Evolutionary conservation across 352 stramenopile species (phyloP).

Genomic region (Phytophthora melonis): DNA sequence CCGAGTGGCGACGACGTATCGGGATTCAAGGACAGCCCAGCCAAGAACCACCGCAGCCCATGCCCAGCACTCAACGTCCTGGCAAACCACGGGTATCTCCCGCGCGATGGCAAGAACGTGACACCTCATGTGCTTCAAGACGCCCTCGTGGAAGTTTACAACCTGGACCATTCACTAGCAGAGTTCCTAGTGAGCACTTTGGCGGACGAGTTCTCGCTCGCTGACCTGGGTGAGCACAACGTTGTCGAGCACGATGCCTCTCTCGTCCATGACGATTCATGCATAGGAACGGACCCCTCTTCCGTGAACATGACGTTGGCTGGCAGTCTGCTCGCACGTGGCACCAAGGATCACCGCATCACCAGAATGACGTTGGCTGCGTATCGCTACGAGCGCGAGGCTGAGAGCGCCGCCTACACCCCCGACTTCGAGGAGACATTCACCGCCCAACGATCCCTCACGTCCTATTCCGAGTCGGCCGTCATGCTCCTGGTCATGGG

Average conservation of each 20-base stretch:
- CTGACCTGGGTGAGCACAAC: conserved; percentile 63
- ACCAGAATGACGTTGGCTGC: conserved; percentile 50
- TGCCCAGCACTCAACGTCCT: conserved; percentile 71
- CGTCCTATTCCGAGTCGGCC: conserved; percentile 59
- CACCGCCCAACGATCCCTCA: conserved; percentile 37
- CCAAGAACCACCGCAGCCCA: conserved; percentile 54
- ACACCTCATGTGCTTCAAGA: conserved; percentile 44
- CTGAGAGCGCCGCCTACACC: conserved; percentile 46
- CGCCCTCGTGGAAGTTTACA: conserved; percentile 51
- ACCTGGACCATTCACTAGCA: conserved; percentile 45
- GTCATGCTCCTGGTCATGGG: conserved; percentile 61
- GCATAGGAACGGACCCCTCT: conserved; percentile 50
- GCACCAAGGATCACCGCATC: conserved; percentile 35
- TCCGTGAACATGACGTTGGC: conserved; percentile 59
- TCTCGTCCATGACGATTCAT: conserved; percentile 66
- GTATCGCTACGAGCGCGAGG: conserved; percentile 59
- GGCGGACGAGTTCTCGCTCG: conserved; percentile 53
- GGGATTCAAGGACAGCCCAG: conserved; percentile 43
- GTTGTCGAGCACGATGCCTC: conserved; percentile 83
- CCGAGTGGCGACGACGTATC: conserved; percentile 41
- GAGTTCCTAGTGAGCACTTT: conserved; percentile 42
- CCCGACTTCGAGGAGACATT: conserved; percentile 55
- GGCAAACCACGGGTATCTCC: conserved; percentile 69
- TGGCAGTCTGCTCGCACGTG: conserved; percentile 43
- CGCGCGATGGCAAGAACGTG: conserved; percentile 63